Conservation (phyloP, 768 basidiomycete species). For the Asterophora lycoperdoides region DNA sequence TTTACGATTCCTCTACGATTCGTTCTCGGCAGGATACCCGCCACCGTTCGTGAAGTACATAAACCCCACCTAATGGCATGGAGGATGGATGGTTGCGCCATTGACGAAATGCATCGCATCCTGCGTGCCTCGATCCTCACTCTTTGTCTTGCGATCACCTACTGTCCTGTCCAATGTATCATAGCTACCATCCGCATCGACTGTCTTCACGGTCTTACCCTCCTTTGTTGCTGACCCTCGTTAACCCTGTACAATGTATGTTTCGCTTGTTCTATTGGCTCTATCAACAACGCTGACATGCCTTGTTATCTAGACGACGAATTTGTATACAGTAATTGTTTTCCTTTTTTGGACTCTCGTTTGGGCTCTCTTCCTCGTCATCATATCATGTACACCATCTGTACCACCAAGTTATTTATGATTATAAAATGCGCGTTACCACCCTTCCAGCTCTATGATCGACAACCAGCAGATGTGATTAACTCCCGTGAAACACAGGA, state of each 20-base stretch:
- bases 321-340: conserved; percentile 2
- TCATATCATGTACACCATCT: conserved; percentile 3
- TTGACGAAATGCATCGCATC: neutral
- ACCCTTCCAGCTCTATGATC: too few relatives aligned
- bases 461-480: neutral
- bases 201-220: conserved; percentile 3
- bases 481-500: neutral
- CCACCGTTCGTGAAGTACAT: conserved; percentile 30
- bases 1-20: neutral
- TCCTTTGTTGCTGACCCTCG: neutral
- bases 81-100: conserved; percentile 1
- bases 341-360: neutral
- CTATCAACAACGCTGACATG: neutral
- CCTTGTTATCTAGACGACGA: neutral
- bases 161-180: neutral
- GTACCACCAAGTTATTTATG: conserved; percentile 9
- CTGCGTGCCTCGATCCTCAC: neutral
- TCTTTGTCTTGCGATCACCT: neutral
- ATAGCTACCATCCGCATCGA: too few relatives aligned
- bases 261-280: neutral
- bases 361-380: neutral
- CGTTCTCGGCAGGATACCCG: conserved; percentile 35
- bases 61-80: conserved; percentile 5
- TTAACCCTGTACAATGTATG: conserved; percentile 6
- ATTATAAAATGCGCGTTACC: neutral